Evolutionary conservation across 2,329 filamentous ascomycete species (phyloP).

Genomic region (Blastomyces parvus): DNA sequence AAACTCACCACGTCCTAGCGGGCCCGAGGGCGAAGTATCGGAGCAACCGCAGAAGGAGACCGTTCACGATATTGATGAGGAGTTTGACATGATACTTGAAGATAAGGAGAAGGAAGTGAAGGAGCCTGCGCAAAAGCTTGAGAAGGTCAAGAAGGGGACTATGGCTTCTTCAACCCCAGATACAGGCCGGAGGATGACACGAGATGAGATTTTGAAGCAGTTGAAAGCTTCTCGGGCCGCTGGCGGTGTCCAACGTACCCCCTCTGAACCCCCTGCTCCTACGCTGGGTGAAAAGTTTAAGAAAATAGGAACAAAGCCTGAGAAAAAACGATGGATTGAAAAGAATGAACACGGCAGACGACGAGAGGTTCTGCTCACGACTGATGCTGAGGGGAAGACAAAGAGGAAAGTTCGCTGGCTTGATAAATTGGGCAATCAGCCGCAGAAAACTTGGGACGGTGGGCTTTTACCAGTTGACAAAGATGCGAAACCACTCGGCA

Average conservation of each 20-base stretch:
- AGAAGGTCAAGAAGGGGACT: conserved; percentile 44
- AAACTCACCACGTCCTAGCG: conserved; percentile 17
- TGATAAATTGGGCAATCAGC: conserved; percentile 28
- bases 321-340: conserved; percentile 47
- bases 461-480: conserved; percentile 38
- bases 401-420: conserved; percentile 53
- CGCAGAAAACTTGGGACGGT: conserved; percentile 17
- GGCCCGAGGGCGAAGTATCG: conserved; percentile 20
- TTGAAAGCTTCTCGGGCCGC: conserved; percentile 45
- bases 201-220: conserved; percentile 52
- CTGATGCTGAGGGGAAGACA: conserved; percentile 50
- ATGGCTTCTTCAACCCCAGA: conserved; percentile 32
- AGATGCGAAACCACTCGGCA: conserved; percentile 40
- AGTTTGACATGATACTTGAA: conserved; percentile 39
- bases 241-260: conserved; percentile 34
- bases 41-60: conserved; percentile 25
- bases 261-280: conserved; percentile 38
- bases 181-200: conserved; percentile 38
- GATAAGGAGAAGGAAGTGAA: conserved; percentile 27
- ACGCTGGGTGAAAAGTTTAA: conserved; percentile 47
- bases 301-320: conserved; percentile 41
- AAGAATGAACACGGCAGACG: conserved; percentile 43
- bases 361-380: conserved; percentile 50
- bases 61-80: conserved; percentile 48
- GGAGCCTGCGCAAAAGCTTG: conserved; percentile 20